A percentile compares a stretch with the other conserved stretches of the same genome.
Conservation (phyloP, 2,329 filamentous ascomycete species). For the Trichoderma polysporum region DNA sequence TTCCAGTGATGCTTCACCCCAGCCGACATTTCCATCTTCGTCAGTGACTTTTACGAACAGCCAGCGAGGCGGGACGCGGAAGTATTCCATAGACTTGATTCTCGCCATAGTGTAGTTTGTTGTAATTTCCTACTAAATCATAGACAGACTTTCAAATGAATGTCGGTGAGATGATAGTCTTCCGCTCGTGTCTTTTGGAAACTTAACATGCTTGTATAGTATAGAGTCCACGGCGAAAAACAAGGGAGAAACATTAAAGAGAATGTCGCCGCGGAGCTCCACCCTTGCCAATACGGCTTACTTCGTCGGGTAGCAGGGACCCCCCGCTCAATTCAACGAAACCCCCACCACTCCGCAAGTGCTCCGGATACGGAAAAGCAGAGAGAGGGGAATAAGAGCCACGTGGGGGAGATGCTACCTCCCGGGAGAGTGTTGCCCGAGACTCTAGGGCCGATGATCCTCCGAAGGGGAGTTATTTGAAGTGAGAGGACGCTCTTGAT, state of each 20-base stretch:
- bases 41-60: conserved; percentile 76
- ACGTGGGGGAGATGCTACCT: conserved; percentile 3
- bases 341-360: conserved; percentile 6
- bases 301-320: not conserved
- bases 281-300: not conserved
- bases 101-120: conserved; percentile 31
- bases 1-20: conserved; percentile 74
- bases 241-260: conserved; percentile 12
- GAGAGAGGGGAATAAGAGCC: not conserved
- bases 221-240: conserved; percentile 9
- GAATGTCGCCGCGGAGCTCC: conserved; percentile 9
- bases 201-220: conserved; percentile 10
- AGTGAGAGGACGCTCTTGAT: conserved; percentile 7
- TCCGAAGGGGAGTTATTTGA: conserved; percentile 13
- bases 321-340: not conserved
- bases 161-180: not conserved
- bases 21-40: conserved; percentile 62
- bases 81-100: conserved; percentile 61
- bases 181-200: not conserved
- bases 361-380: conserved; percentile 14
- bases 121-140: not conserved
- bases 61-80: conserved; percentile 73
- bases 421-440: conserved; percentile 14
- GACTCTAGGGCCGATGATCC: not conserved
- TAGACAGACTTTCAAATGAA: not conserved